Conservation (phyloP, 2,329 filamentous ascomycete species). For the Sarocladium brachiariae region DNA sequence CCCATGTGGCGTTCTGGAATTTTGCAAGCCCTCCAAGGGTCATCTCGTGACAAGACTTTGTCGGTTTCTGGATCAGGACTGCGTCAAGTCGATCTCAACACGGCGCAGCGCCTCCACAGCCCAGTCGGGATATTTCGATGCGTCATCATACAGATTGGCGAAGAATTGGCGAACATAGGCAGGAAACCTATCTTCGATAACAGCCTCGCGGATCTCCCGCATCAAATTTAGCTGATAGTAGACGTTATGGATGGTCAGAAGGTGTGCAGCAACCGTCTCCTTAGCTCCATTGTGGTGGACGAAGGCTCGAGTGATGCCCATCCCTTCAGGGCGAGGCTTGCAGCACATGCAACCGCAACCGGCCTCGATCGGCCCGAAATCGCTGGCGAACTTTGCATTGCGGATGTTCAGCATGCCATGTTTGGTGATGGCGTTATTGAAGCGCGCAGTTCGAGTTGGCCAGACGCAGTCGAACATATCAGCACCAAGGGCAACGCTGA, state of each 20-base stretch:
- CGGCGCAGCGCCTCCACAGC: slow-evolving; percentile 69
- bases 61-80: slow-evolving; percentile 12
- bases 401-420: slow-evolving; percentile 78
- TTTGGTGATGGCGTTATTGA: slow-evolving; percentile 87
- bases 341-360: slow-evolving; percentile 80
- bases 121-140: slow-evolving; percentile 71
- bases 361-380: slow-evolving; percentile 78
- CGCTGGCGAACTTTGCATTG: slow-evolving; percentile 65
- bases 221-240: slow-evolving; percentile 87
- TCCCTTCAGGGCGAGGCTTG: slow-evolving; percentile 57
- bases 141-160: slow-evolving; percentile 52
- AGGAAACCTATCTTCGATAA: slow-evolving; percentile 76
- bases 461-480: slow-evolving; percentile 99
- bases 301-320: slow-evolving; percentile 82
- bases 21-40: no score
- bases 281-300: slow-evolving; percentile 89
- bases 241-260: slow-evolving; percentile 91
- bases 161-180: slow-evolving; percentile 76
- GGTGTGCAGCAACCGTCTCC: slow-evolving; percentile 82
- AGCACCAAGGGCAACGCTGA: slow-evolving; percentile 86
- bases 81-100: slow-evolving; percentile 65
- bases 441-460: slow-evolving; percentile 92
- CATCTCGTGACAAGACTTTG: no score
- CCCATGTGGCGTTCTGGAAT: no score
- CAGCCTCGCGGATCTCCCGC: slow-evolving; percentile 65